Conservation (phyloP, 768 basidiomycete genomes). For the Cystobasidium onofrii region DNA sequence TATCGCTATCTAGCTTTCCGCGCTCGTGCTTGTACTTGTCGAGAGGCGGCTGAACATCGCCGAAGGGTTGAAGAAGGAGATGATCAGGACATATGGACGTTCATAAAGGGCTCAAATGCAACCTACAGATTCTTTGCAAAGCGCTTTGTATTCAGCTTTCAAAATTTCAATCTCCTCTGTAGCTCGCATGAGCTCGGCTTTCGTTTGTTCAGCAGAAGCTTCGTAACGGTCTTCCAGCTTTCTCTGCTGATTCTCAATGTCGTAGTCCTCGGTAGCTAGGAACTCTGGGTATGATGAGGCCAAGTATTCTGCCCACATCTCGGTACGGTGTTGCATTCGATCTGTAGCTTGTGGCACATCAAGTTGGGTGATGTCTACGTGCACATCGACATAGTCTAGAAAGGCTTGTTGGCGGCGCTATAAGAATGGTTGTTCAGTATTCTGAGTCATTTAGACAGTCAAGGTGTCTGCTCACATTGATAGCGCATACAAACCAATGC, state of each 20-base stretch:
- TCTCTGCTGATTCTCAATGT: slow-evolving; percentile 45
- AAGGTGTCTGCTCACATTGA: slow-evolving; percentile 55
- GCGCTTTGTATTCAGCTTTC: slow-evolving; percentile 47
- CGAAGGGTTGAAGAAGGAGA: no score
- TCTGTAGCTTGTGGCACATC: slow-evolving; percentile 55
- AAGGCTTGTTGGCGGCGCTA: slow-evolving; percentile 34
- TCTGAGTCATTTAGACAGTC: background rate
- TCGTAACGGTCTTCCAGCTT: slow-evolving; percentile 33
- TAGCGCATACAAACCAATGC: slow-evolving; percentile 82
- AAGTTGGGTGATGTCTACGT: slow-evolving; percentile 57
- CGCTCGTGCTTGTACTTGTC: slow-evolving; percentile 48
- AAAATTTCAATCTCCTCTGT: slow-evolving; percentile 50
- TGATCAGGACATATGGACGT: no score
- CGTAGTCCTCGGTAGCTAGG: slow-evolving; percentile 65
- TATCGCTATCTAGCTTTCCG: slow-evolving; percentile 58
- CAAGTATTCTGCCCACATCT: slow-evolving; percentile 39
- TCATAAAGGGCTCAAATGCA: background rate
- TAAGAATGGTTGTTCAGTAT: background rate
- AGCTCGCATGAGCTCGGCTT: slow-evolving; percentile 14
- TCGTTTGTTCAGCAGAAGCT: slow-evolving; percentile 31
- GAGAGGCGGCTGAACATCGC: slow-evolving; percentile 24
- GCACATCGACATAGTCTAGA: slow-evolving; percentile 32
- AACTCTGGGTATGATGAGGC: slow-evolving; percentile 56
- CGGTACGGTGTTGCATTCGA: slow-evolving; percentile 34
- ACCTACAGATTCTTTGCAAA: slow-evolving; percentile 18